Evolutionary conservation across 75 land plant species (phyloP), one percentile per base, ranked within the genome.

Genomic region (Picea glauca): DNA sequence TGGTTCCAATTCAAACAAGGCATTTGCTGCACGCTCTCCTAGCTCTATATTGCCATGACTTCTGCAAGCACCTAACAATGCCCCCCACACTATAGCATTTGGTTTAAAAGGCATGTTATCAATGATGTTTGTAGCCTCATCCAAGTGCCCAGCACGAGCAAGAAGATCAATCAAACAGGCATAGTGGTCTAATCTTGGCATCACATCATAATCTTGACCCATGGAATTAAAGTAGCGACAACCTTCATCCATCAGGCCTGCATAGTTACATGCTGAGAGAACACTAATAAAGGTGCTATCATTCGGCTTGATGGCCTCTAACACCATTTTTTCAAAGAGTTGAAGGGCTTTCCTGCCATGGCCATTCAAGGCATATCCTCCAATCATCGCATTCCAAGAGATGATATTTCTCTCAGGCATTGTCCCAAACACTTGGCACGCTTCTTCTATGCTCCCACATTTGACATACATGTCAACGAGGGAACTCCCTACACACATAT

Each of bases 391-490:
- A 67, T 81, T 84, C 89, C 89, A 87, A 5, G 86, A 84, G 46
- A 87, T 54, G 14, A 81, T 64, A 68, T 87, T 82, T 63, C 78
- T 80, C 33, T 81, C 77, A 43, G 58, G 63, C 70, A 87, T 81
- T 43, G 21, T 38, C 21, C 81, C 86, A 84, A 87, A 84, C 33
- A 81, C 79, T 58, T 31, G n/a, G 30, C 43, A 33, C 2, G 83
- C 83, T 31, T 87, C 83, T 58, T 74, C 83, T 57, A 79, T 32
- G 56, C 77, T 46, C n/a, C 60, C 72, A 56, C 89, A 87, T 60
- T 87, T 84, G 13, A 78, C 86, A 77, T 84, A 86, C 82, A 86
- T 77, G 60, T 86, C 88, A 63, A 86, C 76, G n/a, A 86, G 65
- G n/a, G 88, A 56, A 74, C 76, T 86, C 8, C 74, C 85, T 26